Conservation (phyloP, 306 rosid genomes). For the Corylus avellana region DNA sequence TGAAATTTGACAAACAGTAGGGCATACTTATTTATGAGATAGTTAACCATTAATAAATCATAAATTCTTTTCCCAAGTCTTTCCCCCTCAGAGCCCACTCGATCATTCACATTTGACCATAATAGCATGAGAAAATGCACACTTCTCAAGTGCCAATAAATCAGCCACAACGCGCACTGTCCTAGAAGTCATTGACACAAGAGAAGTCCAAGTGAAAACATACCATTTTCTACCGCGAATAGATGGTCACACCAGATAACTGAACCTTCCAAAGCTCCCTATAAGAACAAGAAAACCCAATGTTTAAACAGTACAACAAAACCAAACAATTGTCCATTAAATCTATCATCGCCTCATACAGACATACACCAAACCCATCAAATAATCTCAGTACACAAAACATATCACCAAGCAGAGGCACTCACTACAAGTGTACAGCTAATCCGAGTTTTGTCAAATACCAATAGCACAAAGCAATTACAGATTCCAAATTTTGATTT, state of each 20-base stretch:
- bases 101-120: background rate
- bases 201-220: background rate
- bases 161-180: background rate
- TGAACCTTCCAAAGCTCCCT: slow-evolving; percentile 34
- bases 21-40: background rate
- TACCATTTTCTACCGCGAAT: slow-evolving; percentile 40
- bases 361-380: background rate
- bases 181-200: background rate
- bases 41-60: background rate
- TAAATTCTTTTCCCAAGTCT: background rate
- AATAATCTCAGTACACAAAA: background rate
- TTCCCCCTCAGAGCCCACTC: background rate
- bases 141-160: background rate
- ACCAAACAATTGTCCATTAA: background rate
- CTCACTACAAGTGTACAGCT: background rate
- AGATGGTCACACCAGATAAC: slow-evolving; percentile 17
- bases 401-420: background rate
- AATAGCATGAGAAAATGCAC: background rate
- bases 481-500: background rate
- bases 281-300: slow-evolving; percentile 17
- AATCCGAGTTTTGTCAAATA: background rate
- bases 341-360: background rate
- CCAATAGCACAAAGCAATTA: background rate
- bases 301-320: background rate
- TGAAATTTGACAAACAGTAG: background rate